Conservation (phyloP, 2,329 filamentous ascomycete species). For the Bipolaris oryzae region DNA sequence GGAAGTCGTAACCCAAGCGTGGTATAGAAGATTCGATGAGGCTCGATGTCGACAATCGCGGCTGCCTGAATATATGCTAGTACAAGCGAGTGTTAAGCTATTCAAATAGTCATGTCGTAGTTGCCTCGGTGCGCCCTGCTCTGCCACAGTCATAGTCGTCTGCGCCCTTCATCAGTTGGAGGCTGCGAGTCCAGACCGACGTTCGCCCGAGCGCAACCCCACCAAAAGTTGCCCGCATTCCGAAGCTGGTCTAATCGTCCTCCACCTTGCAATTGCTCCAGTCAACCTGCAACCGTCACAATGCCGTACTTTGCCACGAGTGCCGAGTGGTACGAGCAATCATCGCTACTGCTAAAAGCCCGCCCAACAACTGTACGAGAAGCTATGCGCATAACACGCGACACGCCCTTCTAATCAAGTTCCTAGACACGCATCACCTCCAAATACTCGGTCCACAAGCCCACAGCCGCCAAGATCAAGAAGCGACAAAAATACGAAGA, state of each 20-base stretch:
- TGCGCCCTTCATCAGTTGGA: not conserved
- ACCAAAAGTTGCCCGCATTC: conserved; percentile 36
- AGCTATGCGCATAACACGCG: conserved; percentile 11
- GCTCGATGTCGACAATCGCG: not conserved
- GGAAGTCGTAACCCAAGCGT: not conserved
- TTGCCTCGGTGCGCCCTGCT: not conserved
- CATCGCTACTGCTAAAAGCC: conserved; percentile 81
- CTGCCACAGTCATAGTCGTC: not conserved
- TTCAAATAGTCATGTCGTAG: not conserved
- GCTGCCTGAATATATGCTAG: not conserved
- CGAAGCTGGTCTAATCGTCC: conserved; percentile 8
- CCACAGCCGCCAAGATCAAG: conserved; percentile 38
- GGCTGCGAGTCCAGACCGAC: conserved; percentile 12
- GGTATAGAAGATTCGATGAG: not conserved
- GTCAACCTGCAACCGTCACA: conserved; percentile 17
- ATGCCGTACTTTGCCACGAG: conserved; percentile 85
- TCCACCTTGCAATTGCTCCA: conserved; percentile 19
- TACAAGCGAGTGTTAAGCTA: not conserved
- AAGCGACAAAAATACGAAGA: conserved; percentile 44
- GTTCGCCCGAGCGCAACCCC: conserved; percentile 29
- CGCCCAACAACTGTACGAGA: conserved; percentile 76
- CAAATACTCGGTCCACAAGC: conserved; percentile 76
- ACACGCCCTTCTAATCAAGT: conserved; percentile 14
- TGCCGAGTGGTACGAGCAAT: conserved; percentile 91
- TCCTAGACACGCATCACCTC: conserved; percentile 85